A percentile compares a stretch with the other conserved stretches of the same genome.
Evolutionary conservation across 1,284 basidiomycete species (phyloP).

Genomic region (Ustilago trichophora): DNA sequence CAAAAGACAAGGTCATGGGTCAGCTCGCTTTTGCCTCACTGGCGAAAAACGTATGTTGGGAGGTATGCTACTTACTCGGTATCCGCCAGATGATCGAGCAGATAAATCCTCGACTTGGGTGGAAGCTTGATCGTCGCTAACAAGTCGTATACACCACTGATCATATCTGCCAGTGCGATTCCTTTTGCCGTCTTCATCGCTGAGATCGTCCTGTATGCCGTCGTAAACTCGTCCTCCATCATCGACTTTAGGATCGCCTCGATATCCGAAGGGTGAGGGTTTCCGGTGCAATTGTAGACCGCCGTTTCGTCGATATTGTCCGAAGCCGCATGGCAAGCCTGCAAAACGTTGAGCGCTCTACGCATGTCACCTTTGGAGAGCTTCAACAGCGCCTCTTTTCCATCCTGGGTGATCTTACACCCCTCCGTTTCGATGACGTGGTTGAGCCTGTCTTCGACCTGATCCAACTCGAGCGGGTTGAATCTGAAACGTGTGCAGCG

Average conservation of each 20-base stretch:
- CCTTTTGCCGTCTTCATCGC: conserved; percentile 89
- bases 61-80: conserved; percentile 75
- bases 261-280: conserved; percentile 92
- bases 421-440: conserved; percentile 84
- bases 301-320: conserved; percentile 85
- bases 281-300: conserved; percentile 96
- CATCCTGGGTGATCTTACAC: conserved; percentile 85
- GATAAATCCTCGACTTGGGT: conserved; percentile 83
- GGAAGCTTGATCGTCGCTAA: conserved; percentile 86
- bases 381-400: conserved; percentile 87
- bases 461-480: conserved; percentile 85
- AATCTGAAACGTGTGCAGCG: conserved; percentile 95
- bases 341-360: conserved; percentile 90
- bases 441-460: conserved; percentile 84
- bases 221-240: conserved; percentile 95
- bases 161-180: conserved; percentile 91
- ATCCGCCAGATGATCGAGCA: conserved; percentile 86
- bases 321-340: conserved; percentile 97
- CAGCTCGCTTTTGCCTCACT: too few species aligned
- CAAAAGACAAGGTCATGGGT: too few species aligned
- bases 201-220: conserved; percentile 84
- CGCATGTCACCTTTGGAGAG: conserved; percentile 98
- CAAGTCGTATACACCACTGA: conserved; percentile 92
- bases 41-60: too few species aligned
- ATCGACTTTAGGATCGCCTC: conserved; percentile 92